These are phyloP conservation scores for Paragyromitra xinjiangensis DNA, from an alignment of 495 filamentous ascomycete species.

Conservation along the genomic window DNA sequence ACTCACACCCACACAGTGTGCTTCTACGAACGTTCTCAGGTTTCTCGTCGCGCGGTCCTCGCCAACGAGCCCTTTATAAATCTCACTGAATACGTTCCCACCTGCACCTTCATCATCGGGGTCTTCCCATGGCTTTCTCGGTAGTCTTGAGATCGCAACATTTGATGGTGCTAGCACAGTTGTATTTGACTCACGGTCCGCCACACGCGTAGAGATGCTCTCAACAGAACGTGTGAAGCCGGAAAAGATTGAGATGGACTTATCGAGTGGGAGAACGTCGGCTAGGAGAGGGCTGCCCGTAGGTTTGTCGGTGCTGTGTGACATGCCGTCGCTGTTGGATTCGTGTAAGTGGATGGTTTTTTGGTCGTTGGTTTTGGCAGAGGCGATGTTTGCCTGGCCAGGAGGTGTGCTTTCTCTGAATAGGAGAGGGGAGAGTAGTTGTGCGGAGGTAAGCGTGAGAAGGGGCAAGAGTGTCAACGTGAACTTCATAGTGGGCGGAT, in stretches of 20 bases:
- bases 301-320: constrained; percentile 46
- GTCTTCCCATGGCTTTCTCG: constrained; percentile 94
- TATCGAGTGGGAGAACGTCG: constrained; percentile 84
- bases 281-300: constrained; percentile 67
- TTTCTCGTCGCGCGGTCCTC: constrained; percentile 82
- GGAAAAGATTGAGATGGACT: constrained; percentile 86
- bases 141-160: constrained; percentile 77
- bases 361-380: constrained; percentile 22
- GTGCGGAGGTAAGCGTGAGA: constrained; percentile 37
- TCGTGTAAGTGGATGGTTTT: constrained; percentile 10
- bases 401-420: constrained; percentile 21
- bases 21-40: constrained; percentile 83
- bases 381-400: not conserved
- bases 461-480: constrained; percentile 36
- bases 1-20: constrained; percentile 77
- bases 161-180: constrained; percentile 92
- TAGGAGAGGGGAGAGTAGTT: constrained; percentile 49
- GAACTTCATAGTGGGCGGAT: constrained; percentile 41
- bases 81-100: constrained; percentile 66
- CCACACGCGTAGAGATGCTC: constrained; percentile 73
- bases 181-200: constrained; percentile 74
- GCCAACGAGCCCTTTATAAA: constrained; percentile 81
- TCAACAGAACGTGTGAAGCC: constrained; percentile 84
- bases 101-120: constrained; percentile 77
- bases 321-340: constrained; percentile 22